phyloP scores from a whole-genome alignment of 176 grass and related monocot genomes.

The Echinochloa phyllopogon region DNA sequence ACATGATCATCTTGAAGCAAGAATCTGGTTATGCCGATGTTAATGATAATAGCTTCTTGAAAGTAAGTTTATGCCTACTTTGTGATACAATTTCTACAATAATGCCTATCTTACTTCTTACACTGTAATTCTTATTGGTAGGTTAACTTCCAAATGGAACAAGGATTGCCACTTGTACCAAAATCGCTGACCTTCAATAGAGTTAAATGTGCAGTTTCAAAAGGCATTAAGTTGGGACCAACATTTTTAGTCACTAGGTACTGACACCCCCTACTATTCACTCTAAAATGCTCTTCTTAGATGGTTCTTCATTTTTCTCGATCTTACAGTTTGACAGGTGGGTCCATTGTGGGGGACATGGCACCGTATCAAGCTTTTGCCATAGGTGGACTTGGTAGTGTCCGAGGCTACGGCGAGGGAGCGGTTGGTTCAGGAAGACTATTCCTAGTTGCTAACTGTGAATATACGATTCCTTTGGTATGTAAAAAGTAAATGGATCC shows the following conservation, averaged over 20 bases:
- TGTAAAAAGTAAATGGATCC: constrained; percentile 24
- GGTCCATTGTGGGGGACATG: constrained; percentile 98
- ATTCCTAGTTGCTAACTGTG: constrained; percentile 83
- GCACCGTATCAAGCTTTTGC: constrained; percentile 97
- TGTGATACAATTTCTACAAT: constrained; percentile 18
- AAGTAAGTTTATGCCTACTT: constrained; percentile 55
- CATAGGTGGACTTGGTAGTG: constrained; percentile 91
- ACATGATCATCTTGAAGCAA: constrained; percentile 99
- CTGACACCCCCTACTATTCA: constrained; percentile 14
- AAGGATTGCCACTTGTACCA: constrained; percentile 90
- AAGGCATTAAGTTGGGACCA: constrained; percentile 86
- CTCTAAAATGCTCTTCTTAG: constrained; percentile 17
- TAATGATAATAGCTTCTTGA: constrained; percentile 80
- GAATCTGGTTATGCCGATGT: constrained; percentile 79
- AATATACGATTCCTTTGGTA: constrained; percentile 92
- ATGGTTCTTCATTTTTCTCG: constrained; percentile 33
- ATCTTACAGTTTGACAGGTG: constrained; percentile 80
- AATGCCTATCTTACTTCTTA: constrained; percentile 38
- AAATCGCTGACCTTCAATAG: constrained; percentile 88
- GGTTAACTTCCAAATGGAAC: constrained; percentile 98
- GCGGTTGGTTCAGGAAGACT: constrained; percentile 91
- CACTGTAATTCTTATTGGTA: constrained; percentile 40
- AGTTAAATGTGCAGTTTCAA: constrained; percentile 85
- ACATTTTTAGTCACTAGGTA: constrained; percentile 92
- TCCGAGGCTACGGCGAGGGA: constrained; percentile 93